phyloP scores from a whole-genome alignment of 345 rosid species.

The Leavenworthia alabamica region DNA sequence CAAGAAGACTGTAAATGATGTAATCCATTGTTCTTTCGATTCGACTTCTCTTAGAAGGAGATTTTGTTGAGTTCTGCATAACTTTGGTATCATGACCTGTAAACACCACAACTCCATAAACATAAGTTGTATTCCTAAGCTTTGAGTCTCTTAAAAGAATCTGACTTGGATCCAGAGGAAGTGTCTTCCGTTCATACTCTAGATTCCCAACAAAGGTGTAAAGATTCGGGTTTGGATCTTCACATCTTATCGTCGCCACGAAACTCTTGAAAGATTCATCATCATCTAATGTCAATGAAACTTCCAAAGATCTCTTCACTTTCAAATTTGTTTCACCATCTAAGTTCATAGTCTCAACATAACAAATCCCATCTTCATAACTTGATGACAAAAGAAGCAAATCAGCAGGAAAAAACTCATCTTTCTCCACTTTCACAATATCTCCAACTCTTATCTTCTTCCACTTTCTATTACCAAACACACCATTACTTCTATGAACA shows the following conservation, averaged over 20 bases:
- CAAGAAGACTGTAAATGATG: slow-evolving; percentile 79
- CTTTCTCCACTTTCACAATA: slow-evolving; percentile 78
- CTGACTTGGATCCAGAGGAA: slow-evolving; percentile 77
- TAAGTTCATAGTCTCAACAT: slow-evolving; percentile 97
- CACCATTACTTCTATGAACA: slow-evolving; percentile 53
- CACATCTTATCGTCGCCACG: slow-evolving; percentile 60
- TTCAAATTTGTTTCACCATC: slow-evolving; percentile 98
- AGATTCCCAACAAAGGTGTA: slow-evolving; percentile 85
- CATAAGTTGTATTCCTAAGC: slow-evolving; percentile 74
- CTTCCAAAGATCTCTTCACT: slow-evolving; percentile 77
- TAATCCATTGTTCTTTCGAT: slow-evolving; percentile 88
- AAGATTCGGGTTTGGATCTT: slow-evolving; percentile 90
- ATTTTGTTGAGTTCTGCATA: slow-evolving; percentile 79
- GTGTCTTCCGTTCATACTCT: slow-evolving; percentile 52
- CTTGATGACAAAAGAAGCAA: slow-evolving; percentile 75
- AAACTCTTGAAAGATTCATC: slow-evolving; percentile 61
- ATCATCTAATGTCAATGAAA: slow-evolving; percentile 52
- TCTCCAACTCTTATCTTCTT: slow-evolving; percentile 75
- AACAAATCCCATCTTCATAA: slow-evolving; percentile 94
- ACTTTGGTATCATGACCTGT: slow-evolving; percentile 94
- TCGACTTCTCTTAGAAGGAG: slow-evolving; percentile 86
- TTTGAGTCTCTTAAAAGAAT: slow-evolving; percentile 96
- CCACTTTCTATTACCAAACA: slow-evolving; percentile 59
- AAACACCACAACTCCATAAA: slow-evolving; percentile 77
- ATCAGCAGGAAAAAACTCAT: slow-evolving; percentile 93